Percentiles rank a stretch among this genome's conserved stretches.
phyloP scores from a whole-genome alignment of 2,329 filamentous ascomycete genomes.

The Teratosphaeria viscida region DNA sequence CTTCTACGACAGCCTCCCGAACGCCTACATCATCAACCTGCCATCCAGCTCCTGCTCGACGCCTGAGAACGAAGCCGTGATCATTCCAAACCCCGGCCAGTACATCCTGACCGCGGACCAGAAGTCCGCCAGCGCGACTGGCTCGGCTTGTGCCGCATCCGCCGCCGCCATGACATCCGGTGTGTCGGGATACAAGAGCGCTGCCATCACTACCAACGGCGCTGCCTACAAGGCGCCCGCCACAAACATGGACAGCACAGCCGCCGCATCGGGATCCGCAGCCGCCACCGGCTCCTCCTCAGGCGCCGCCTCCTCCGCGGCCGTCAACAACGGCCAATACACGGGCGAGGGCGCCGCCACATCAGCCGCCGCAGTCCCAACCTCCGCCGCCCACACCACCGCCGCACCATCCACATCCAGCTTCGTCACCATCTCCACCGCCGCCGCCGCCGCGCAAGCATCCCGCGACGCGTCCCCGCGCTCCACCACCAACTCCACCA shows the following conservation, averaged over 20 bases:
- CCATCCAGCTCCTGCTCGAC: slow-evolving; percentile 7
- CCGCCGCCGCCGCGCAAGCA: background rate
- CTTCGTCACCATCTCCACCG: slow-evolving; percentile 5
- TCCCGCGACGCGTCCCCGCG: slow-evolving; percentile 2
- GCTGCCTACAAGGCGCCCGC: slow-evolving; percentile 12
- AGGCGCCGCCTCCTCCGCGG: slow-evolving; percentile 1
- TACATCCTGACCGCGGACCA: slow-evolving; percentile 4
- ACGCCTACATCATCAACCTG: slow-evolving; percentile 60
- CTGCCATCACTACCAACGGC: background rate
- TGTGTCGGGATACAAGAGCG: slow-evolving; percentile 6
- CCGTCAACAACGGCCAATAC: background rate
- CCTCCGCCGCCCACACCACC: background rate
- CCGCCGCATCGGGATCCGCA: slow-evolving; percentile 1
- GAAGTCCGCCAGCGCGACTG: slow-evolving; percentile 6
- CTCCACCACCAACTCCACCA: background rate
- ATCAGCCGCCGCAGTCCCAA: background rate
- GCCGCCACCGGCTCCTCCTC: slow-evolving; percentile 3
- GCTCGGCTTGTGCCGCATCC: slow-evolving; percentile 10
- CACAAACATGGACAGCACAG: slow-evolving; percentile 13
- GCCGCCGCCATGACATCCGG: slow-evolving; percentile 11
- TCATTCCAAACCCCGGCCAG: slow-evolving; percentile 18
- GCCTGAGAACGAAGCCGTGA: slow-evolving; percentile 3
- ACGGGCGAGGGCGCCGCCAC: background rate
- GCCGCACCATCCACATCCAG: slow-evolving; percentile 1
- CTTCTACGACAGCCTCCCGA: slow-evolving; percentile 52